Percentiles rank a stretch among this genome's conserved stretches.
Evolutionary conservation across 2,329 filamentous ascomycete species (phyloP).

Genomic region (Zymoseptoria brevis): DNA sequence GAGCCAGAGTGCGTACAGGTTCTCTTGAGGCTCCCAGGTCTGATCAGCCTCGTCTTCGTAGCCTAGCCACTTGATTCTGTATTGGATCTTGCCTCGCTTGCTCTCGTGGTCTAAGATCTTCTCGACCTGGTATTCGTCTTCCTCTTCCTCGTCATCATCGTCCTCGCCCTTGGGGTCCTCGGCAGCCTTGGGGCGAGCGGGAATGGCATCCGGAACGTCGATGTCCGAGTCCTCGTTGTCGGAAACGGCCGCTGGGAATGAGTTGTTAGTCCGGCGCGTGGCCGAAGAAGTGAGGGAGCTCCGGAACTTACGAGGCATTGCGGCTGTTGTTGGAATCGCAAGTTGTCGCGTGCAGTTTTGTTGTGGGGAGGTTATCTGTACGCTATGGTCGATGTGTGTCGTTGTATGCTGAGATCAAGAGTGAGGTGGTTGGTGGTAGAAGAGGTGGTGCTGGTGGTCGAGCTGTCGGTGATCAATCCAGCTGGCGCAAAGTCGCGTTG

Average conservation of each 20-base stretch:
- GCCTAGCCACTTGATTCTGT: conserved; percentile 74
- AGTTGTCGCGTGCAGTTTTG: background rate
- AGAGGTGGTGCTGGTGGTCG: background rate
- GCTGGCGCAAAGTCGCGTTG: background rate
- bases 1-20: conserved; percentile 45
- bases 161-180: conserved; percentile 27
- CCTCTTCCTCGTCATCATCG: conserved; percentile 39
- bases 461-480: background rate
- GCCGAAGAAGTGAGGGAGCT: background rate
- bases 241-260: conserved; percentile 31
- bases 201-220: conserved; percentile 25
- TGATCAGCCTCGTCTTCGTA: conserved; percentile 61
- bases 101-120: conserved; percentile 61
- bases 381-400: background rate
- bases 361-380: background rate
- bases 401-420: background rate
- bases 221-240: conserved; percentile 30
- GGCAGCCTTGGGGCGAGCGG: conserved; percentile 17
- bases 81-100: conserved; percentile 49
- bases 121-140: conserved; percentile 62
- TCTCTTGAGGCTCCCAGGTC: conserved; percentile 74
- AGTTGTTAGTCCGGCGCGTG: background rate
- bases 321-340: conserved; percentile 1
- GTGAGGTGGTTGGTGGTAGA: background rate
- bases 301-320: conserved; percentile 24